phyloP scores from a whole-genome alignment of 345 rosid species.

The Ceriops zippeliana region DNA sequence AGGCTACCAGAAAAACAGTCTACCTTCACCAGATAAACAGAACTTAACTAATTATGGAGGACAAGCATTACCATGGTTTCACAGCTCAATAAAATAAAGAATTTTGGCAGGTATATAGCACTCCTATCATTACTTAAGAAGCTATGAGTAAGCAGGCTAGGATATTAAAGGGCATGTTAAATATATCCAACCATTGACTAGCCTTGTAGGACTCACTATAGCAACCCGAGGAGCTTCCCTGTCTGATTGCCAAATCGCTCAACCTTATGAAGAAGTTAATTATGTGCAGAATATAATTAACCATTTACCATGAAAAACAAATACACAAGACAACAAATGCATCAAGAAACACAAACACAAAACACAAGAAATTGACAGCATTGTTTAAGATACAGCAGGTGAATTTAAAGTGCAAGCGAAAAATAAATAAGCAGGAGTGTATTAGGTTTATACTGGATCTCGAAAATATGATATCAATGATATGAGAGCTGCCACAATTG shows the following conservation, averaged over 20 bases:
- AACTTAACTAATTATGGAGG: too few relatives aligned
- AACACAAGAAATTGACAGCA: background rate
- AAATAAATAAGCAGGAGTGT: slow-evolving; percentile 7
- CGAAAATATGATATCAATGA: slow-evolving; percentile 72
- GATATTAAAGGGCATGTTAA: too few relatives aligned
- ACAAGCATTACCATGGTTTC: too few relatives aligned
- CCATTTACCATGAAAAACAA: background rate
- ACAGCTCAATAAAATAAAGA: too few relatives aligned
- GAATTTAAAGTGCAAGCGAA: background rate
- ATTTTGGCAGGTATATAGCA: too few relatives aligned
- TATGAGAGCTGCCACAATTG: slow-evolving; percentile 67
- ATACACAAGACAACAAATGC: background rate
- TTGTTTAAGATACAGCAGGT: background rate
- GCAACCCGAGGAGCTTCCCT: background rate
- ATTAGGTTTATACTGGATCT: slow-evolving; percentile 52
- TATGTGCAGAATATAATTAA: background rate
- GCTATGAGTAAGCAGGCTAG: too few relatives aligned
- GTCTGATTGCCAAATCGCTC: background rate
- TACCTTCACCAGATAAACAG: too few relatives aligned
- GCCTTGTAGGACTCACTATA: background rate
- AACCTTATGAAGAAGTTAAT: background rate
- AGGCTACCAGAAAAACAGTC: too few relatives aligned
- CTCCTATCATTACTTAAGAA: too few relatives aligned
- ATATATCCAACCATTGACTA: too few relatives aligned
- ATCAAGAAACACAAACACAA: background rate